phyloP scores from a whole-genome alignment of 1,139 yeast genomes.

The Suhomyces chickasaworum region DNA sequence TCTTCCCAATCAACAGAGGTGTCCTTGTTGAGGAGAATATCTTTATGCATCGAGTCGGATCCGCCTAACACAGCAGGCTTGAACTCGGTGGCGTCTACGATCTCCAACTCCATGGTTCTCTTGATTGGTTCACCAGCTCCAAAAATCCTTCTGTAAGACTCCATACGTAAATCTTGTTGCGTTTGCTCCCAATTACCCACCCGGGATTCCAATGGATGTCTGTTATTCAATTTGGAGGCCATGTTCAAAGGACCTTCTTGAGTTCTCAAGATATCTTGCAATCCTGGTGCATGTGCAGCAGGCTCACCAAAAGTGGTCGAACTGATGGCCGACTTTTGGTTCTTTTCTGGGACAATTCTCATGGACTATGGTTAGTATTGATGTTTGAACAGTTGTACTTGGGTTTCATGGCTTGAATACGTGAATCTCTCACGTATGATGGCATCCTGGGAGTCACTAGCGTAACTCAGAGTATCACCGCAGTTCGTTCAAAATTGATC shows the following conservation, averaged over 20 bases:
- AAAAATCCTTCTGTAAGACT: slow-evolving; percentile 76
- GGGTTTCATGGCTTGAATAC: not conserved
- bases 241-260: slow-evolving; percentile 62
- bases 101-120: slow-evolving; percentile 80
- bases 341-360: slow-evolving; percentile 51
- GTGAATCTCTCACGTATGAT: not conserved
- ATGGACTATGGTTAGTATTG: slow-evolving; percentile 40
- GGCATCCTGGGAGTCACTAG: too few species aligned
- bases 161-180: slow-evolving; percentile 69
- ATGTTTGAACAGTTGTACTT: not conserved
- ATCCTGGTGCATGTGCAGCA: slow-evolving; percentile 63
- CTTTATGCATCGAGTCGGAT: slow-evolving; percentile 61
- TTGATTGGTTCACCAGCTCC: slow-evolving; percentile 95
- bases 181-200: slow-evolving; percentile 78
- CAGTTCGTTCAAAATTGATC: too few species aligned
- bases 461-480: too few species aligned
- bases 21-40: slow-evolving; percentile 78
- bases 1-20: slow-evolving; percentile 90
- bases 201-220: slow-evolving; percentile 85
- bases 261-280: slow-evolving; percentile 59
- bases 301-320: slow-evolving; percentile 51
- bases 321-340: slow-evolving; percentile 44
- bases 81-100: slow-evolving; percentile 73
- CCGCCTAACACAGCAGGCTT: slow-evolving; percentile 67
- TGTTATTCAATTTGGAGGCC: slow-evolving; percentile 71